Evolutionary conservation across 805 yeast genomes (phyloP).

Genomic region (Candida broadrunensis): DNA sequence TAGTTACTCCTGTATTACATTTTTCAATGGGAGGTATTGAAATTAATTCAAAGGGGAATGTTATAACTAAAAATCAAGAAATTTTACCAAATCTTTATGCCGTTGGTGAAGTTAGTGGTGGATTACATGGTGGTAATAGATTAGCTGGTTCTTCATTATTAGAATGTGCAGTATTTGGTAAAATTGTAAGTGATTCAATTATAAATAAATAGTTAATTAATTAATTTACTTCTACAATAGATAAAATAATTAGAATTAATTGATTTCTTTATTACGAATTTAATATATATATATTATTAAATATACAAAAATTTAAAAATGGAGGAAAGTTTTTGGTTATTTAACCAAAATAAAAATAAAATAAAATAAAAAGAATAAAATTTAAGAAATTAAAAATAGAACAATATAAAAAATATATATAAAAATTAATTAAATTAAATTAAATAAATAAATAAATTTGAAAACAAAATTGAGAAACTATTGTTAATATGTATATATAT

Average conservation of each 20-base stretch:
- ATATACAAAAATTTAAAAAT: neutral
- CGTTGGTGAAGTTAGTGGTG: constrained; percentile 67
- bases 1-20: constrained; percentile 61
- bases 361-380: too few relatives aligned
- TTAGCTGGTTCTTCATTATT: constrained; percentile 57
- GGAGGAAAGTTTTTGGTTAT: neutral
- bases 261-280: constrained; percentile 1
- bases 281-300: constrained; percentile 1
- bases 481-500: too few relatives aligned
- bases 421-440: too few relatives aligned
- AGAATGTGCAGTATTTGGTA: constrained; percentile 62
- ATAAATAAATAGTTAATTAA: too few relatives aligned
- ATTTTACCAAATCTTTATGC: constrained; percentile 51
- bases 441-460: too few relatives aligned
- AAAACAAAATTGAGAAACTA: too few relatives aligned
- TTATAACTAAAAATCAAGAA: constrained; percentile 24
- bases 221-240: too few relatives aligned
- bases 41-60: constrained; percentile 47
- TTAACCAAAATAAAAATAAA: neutral
- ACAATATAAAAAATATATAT: too few relatives aligned
- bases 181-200: constrained; percentile 5
- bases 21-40: constrained; percentile 72
- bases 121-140: constrained; percentile 64
- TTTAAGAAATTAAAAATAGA: too few relatives aligned
- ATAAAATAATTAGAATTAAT: too few relatives aligned